Evolutionary conservation across 2,329 filamentous ascomycete genomes (phyloP).

Genomic region (Alternaria consortialis): DNA sequence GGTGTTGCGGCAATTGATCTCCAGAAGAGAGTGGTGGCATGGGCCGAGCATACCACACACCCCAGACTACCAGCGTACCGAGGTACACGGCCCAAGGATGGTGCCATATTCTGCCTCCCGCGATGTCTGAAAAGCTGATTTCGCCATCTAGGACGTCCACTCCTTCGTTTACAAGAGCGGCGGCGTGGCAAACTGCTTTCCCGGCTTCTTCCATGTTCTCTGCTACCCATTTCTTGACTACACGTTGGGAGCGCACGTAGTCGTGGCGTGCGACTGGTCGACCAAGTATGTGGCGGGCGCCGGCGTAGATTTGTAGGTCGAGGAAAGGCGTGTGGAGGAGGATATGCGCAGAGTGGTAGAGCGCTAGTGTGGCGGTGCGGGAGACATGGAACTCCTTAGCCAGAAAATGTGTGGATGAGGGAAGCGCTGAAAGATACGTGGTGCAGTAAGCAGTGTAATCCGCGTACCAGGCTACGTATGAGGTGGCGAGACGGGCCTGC

Average conservation of each 20-base stretch:
- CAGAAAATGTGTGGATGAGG: conserved; percentile 44
- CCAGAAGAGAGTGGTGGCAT: not conserved
- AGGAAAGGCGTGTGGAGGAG: conserved; percentile 67
- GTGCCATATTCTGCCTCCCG: conserved; percentile 64
- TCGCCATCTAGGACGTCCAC: conserved; percentile 56
- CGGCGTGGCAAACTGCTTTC: conserved; percentile 64
- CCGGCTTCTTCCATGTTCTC: conserved; percentile 49
- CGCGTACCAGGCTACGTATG: conserved; percentile 66
- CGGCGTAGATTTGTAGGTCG: conserved; percentile 70
- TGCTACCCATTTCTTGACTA: conserved; percentile 62
- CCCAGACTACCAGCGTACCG: conserved; percentile 67
- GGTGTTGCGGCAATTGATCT: conserved; percentile 6
- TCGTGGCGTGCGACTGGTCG: conserved; percentile 62
- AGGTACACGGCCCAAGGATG: conserved; percentile 71
- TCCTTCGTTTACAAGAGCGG: conserved; percentile 61
- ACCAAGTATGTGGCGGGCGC: conserved; percentile 67
- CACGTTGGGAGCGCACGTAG: conserved; percentile 60
- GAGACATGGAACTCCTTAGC: conserved; percentile 58
- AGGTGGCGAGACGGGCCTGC: conserved; percentile 61
- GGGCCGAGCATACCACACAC: conserved; percentile 60
- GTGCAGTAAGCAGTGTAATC: conserved; percentile 65
- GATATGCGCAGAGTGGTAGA: conserved; percentile 68
- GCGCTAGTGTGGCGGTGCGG: conserved; percentile 60
- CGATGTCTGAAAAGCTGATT: conserved; percentile 51
- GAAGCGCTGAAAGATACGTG: conserved; percentile 35